Evolutionary conservation across 2,329 filamentous ascomycete species (phyloP), one percentile per base, ranked within the genome.

Genomic region (Colletotrichum magnum): DNA sequence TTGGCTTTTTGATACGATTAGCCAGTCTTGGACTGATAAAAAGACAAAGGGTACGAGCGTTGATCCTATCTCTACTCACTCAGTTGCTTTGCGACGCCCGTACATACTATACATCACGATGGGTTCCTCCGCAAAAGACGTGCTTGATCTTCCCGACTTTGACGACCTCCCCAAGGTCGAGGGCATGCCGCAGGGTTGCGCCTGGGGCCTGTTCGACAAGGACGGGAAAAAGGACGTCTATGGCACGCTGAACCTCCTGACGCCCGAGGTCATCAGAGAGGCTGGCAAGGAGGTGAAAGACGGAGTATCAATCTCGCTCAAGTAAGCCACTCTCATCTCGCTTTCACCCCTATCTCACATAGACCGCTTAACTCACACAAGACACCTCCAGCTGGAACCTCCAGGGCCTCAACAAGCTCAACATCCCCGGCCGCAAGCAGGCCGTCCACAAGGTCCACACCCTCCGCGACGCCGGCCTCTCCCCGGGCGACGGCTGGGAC

Each of bases 221-320:
- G 79, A 84, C 61, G 84, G 83, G 15, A 76, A 83, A 58, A 86
- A 85, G 52, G 86, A 89, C 53, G 71, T 83, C 21, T 74, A 85
- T 6, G 87, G 86, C 4, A 88, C 85, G 0, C 76, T 89, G 28
- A 89, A 89, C 73, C 80, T 87, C 6, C 77, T 89, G 3, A 88
- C 85, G 0, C 81, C 83, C 0, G 76, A 81, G 0, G 80, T 86
- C 4, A 77, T 85, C 4, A 78, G 78, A 21, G 79, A 75, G 3
- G 84, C 84, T 0, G 79, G 77, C 4, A 74, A 75, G 3, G 84
- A 87, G 70, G 81, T 84, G 45, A 78, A 78, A 52, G 81, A 84
- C 5, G 86, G 87, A 1, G 74, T 86, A 1, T 85, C 85, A 0
- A 81, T 88, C 47, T 87, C 86, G 3, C 80, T 89, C 32, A 87